Base-by-base conservation (phyloP, 2,329 filamentous ascomycete species). In the Aspergillus hiratsukae region DNA sequence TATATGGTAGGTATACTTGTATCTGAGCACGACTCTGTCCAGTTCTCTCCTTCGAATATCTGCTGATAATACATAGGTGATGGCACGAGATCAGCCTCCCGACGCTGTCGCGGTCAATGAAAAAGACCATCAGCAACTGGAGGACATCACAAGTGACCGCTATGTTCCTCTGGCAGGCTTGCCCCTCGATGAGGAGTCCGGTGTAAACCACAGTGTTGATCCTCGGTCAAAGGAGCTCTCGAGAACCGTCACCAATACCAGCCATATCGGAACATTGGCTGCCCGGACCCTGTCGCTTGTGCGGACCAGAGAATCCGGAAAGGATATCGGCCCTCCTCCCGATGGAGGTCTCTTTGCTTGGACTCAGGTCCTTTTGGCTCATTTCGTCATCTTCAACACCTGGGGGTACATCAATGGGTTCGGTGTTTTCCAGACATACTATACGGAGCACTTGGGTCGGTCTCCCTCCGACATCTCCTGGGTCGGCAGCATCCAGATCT, bases 381-480 rank as follows among this genome's bases (percentile, higher is more conserved):
- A 82, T 62, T 69, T 81, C 49, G 74, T 83, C 48, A 81, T 82
- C 61, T 81, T 84, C 66, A 83, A 80, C 61, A 82, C 82, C 1
- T 86, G 83, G 77, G 75, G 76, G 3, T 80, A 78, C 57, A 76
- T 81, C 63, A 79, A 77, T 48, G 78, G 79, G n/a, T 84, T 83
- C 58, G 82, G 82, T 3, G 77, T 80, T 3, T 85, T 82, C 55
- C 81, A 85, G 58, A 76, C 77, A 3, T 79, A 80, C 66, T 85
- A 84, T 59, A 72, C 68, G 35, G 64, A 74, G 63, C 59, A 70
- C 48, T 57, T 81, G 64, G 48, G 64, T 21, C 69, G 75, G 21
- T 66, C 77, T 0, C 75, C 79, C 41, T 79, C 77, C 0, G 76
- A 79, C 31, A 78, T 82, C 9, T 78, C 79, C 0, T 82, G 80